Base-by-base conservation (phyloP, 2,329 filamentous ascomycete species). In the Corniculantispora saksenae region DNA sequence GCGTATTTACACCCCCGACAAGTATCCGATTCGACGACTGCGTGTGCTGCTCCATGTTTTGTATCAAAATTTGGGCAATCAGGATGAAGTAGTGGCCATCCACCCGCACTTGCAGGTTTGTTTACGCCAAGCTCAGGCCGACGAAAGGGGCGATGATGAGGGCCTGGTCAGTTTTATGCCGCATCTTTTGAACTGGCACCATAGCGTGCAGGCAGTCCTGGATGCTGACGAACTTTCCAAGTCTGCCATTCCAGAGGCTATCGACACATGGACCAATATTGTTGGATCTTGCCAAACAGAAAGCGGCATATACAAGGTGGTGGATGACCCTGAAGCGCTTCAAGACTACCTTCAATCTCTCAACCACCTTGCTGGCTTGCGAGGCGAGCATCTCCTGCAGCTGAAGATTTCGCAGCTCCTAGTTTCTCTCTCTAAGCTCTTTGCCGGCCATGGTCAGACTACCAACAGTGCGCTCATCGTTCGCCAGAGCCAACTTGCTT, bases 11-110 rank as follows among this genome's bases (percentile, higher is more conserved):
- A 78, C 83, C 3, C 70, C 76, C 1, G 81, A 84, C 0, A 78
- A 76, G 25, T 83, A 84, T 67, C 85, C 85, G 0, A 73, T 88
- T 43, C 80, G 85, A 40, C 78, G 84, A 23, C 74, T 87, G 3
- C 79, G 86, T 17, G 81, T 84, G 0, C 72, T 88, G 6, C 72
- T 86, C 2, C 77, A 81, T 13, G 73, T 88, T 0, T 77, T 84
- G 12, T 78, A 80, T 15, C 78, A 82, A 53, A 81, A 80, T 27
- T 72, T 87, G n/a, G 84, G 83, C 25, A 75, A 79, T 13, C 74
- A 74, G 7, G 76, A 77, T 15, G 75, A 77, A 25, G 71, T 81
- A 7, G 70, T 74, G 1, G 76, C 78, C 23, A 74, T 86, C 27
- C 69, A 74, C 10, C 70, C 73, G 3, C 78, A 84, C 9, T 71